Conservation (phyloP, 768 basidiomycete genomes). For the Lentinula raphanica region DNA sequence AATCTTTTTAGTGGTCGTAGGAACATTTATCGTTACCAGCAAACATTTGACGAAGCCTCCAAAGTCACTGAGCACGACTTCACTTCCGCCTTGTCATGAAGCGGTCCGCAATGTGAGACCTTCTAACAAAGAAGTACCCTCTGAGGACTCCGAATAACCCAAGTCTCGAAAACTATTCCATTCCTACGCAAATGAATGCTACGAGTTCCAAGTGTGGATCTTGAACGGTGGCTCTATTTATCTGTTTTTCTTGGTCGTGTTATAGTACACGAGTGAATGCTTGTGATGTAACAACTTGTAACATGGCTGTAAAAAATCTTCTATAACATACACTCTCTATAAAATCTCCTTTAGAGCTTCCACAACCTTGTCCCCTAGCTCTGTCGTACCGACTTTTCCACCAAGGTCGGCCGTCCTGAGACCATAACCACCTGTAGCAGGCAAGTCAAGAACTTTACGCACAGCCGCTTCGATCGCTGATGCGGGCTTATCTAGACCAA, state of each 20-base stretch:
- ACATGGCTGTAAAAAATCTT: no score
- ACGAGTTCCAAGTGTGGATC: no score
- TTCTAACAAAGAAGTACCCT: neutral
- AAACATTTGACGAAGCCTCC: neutral
- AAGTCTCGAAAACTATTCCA: no score
- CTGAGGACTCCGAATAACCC: neutral
- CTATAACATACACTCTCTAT: conserved; percentile 21
- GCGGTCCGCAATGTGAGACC: neutral
- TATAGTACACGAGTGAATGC: no score
- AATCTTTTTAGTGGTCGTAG: neutral
- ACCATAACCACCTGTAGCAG: conserved; percentile 65
- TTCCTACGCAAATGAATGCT: no score
- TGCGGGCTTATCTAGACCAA: conserved; percentile 83
- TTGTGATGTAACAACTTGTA: no score
- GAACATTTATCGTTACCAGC: no score
- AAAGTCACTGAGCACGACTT: neutral
- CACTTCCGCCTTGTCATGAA: neutral
- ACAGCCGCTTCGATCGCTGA: conserved; percentile 88
- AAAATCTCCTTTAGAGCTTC: conserved; percentile 61
- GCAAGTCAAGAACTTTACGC: conserved; percentile 75
- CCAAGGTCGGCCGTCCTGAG: conserved; percentile 85
- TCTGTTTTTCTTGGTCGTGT: no score
- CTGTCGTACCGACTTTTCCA: conserved; percentile 66
- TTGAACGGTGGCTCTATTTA: no score
- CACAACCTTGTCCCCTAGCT: conserved; percentile 81